Evolutionary conservation across 1,139 yeast species (phyloP).

Genomic region (Lodderomyces elongisporus): DNA sequence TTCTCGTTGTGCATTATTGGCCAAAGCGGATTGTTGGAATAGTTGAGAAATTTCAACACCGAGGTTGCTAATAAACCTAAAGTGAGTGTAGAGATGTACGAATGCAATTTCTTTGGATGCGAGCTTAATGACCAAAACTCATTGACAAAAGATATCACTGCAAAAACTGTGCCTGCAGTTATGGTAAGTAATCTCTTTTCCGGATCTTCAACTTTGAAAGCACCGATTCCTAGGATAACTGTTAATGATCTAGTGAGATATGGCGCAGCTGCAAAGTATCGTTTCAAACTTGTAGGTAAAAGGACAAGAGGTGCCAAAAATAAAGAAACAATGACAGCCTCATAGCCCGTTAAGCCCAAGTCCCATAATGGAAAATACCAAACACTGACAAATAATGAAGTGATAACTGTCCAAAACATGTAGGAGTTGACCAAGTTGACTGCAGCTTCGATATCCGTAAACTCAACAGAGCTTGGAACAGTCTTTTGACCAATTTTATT

Average conservation of each 20-base stretch:
- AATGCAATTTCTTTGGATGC: constrained; percentile 40
- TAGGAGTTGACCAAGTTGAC: constrained; percentile 54
- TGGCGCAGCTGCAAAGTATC: constrained; percentile 36
- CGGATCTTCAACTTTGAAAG: constrained; percentile 66
- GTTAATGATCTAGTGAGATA: constrained; percentile 50
- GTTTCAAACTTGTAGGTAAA: constrained; percentile 46
- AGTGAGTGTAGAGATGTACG: constrained; percentile 58
- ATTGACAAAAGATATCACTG: constrained; percentile 55
- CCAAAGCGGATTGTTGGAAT: constrained; percentile 93
- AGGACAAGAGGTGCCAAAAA: constrained; percentile 58
- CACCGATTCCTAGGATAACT: constrained; percentile 67
- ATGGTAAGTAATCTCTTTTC: constrained; percentile 60
- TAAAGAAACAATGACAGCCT: constrained; percentile 55
- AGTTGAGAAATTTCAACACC: constrained; percentile 67
- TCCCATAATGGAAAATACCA: constrained; percentile 99
- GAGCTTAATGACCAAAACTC: constrained; percentile 45
- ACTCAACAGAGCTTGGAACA: constrained; percentile 9
- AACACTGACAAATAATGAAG: constrained; percentile 77
- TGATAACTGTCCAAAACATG: constrained; percentile 77
- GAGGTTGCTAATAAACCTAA: constrained; percentile 73
- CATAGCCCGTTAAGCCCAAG: constrained; percentile 96
- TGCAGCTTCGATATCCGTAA: constrained; percentile 37
- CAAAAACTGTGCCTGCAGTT: constrained; percentile 64
- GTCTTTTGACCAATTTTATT: constrained; percentile 21
- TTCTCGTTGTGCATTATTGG: constrained; percentile 83